Evolutionary conservation across 352 stramenopile genomes (phyloP).

Genomic region (Globisporangium solare): DNA sequence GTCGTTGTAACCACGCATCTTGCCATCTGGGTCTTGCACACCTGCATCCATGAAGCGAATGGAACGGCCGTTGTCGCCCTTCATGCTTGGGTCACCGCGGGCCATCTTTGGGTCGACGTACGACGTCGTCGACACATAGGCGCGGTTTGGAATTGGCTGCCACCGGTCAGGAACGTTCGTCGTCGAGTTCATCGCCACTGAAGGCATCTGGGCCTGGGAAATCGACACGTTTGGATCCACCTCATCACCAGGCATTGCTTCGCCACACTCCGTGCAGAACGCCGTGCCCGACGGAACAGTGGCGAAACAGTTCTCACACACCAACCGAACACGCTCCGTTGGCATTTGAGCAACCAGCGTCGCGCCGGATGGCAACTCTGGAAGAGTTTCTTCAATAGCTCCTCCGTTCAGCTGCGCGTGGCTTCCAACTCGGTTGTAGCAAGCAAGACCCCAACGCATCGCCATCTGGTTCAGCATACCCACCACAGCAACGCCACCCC

Average conservation of each 20-base stretch:
- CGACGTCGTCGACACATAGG: conserved; percentile 82
- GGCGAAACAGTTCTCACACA: conserved; percentile 88
- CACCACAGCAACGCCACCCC: conserved; percentile 53
- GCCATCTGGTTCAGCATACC: conserved; percentile 73
- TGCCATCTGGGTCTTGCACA: conserved; percentile 79
- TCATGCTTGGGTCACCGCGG: conserved; percentile 56
- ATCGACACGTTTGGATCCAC: conserved; percentile 78
- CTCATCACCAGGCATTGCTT: conserved; percentile 78
- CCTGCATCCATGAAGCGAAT: conserved; percentile 87
- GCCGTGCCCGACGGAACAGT: conserved; percentile 77
- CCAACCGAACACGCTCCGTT: conserved; percentile 68
- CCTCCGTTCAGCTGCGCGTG: conserved; percentile 49
- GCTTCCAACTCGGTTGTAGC: conserved; percentile 84
- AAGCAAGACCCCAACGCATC: conserved; percentile 86
- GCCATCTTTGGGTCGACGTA: conserved; percentile 85
- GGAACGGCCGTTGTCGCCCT: conserved; percentile 60
- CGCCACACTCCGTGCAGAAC: conserved; percentile 87
- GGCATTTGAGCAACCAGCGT: conserved; percentile 49
- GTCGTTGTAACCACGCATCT: conserved; percentile 83
- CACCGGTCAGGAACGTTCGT: conserved; percentile 76
- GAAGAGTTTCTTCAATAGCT: conserved; percentile 65
- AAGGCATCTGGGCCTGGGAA: conserved; percentile 84
- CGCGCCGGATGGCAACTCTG: conserved; percentile 67
- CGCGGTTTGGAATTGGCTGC: conserved; percentile 81
- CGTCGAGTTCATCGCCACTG: conserved; percentile 73